These are phyloP conservation scores for Mucor circinelloides DNA, from an alignment of 371 early-diverging fungal genomes.

Conservation along the genomic window DNA sequence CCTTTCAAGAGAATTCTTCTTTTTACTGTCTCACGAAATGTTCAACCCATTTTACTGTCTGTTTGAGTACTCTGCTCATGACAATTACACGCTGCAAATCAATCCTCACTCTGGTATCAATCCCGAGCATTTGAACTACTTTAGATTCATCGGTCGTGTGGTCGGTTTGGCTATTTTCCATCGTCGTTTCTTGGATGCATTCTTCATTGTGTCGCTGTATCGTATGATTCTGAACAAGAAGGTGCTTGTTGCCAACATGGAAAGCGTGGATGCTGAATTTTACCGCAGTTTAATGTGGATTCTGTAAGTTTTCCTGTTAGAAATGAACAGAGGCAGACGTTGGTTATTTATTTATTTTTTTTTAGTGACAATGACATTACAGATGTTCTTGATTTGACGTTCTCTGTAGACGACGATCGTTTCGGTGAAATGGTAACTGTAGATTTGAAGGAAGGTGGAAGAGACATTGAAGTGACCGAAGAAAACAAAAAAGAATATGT, in stretches of 20 bases:
- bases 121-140: slow-evolving; percentile 98
- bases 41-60: slow-evolving; percentile 97
- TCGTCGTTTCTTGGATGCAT: slow-evolving; percentile 94
- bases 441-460: slow-evolving; percentile 91
- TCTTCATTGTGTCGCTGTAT: slow-evolving; percentile 96
- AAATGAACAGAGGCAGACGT: neutral
- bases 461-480: slow-evolving; percentile 49
- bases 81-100: slow-evolving; percentile 96
- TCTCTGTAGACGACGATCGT: slow-evolving; percentile 90
- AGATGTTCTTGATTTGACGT: slow-evolving; percentile 90
- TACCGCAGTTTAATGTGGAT: slow-evolving; percentile 94
- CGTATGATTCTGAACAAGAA: slow-evolving; percentile 94
- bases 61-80: slow-evolving; percentile 97
- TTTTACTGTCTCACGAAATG: slow-evolving; percentile 96
- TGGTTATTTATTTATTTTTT: neutral
- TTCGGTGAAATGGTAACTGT: slow-evolving; percentile 92
- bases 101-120: slow-evolving; percentile 96
- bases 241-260: slow-evolving; percentile 90
- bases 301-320: slow-evolving; percentile 54
- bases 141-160: slow-evolving; percentile 98
- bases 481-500: slow-evolving; percentile 72
- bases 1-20: slow-evolving; percentile 96
- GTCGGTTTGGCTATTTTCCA: slow-evolving; percentile 98
- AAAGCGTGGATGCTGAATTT: slow-evolving; percentile 95
- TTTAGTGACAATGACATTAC: slow-evolving; percentile 85